A percentile compares a stretch with the other conserved stretches of the same genome.
Conservation (phyloP, 495 filamentous ascomycete genomes). For the Baudoinia panamericana region DNA sequence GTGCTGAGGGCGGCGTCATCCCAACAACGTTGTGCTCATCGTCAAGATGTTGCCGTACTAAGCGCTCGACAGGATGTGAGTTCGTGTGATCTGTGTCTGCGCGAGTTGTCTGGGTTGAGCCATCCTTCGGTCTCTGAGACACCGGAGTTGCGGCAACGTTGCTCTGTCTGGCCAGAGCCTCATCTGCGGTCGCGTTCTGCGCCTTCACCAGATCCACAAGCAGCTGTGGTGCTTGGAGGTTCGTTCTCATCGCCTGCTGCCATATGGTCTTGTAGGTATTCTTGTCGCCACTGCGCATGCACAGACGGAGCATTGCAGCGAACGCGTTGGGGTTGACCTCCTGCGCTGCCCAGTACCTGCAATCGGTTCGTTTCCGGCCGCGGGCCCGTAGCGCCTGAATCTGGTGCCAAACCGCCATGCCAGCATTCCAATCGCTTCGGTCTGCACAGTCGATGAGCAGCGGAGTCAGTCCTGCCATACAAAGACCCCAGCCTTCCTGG, state of each 20-base stretch:
- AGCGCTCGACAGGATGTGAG: no score
- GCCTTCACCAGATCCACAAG: slow-evolving; percentile 3
- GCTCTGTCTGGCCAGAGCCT: not conserved
- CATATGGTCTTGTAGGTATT: slow-evolving; percentile 9
- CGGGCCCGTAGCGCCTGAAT: slow-evolving; percentile 11
- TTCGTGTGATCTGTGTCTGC: not conserved
- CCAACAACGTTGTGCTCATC: no score
- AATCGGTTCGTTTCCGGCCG: not conserved
- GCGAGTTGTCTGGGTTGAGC: not conserved
- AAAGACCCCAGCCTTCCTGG: slow-evolving; percentile 28
- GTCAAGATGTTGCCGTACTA: no score
- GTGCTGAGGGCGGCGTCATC: no score
- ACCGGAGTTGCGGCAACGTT: not conserved
- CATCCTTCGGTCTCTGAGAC: not conserved
- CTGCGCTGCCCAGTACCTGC: not conserved
- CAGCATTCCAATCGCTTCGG: slow-evolving; percentile 20
- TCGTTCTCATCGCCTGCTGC: slow-evolving; percentile 1
- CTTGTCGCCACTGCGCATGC: slow-evolving; percentile 1
- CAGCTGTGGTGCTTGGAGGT: not conserved
- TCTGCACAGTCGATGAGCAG: slow-evolving; percentile 24
- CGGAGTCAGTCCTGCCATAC: slow-evolving; percentile 18
- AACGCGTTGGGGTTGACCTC: slow-evolving; percentile 3
- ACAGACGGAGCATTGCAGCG: slow-evolving; percentile 15
- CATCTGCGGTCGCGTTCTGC: slow-evolving; percentile 1
- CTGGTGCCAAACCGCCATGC: slow-evolving; percentile 23